A percentile compares a stretch with the other conserved stretches of the same genome.
Evolutionary conservation across 2,329 filamentous ascomycete genomes (phyloP).

Genomic region (Diaporthe ilicicola): DNA sequence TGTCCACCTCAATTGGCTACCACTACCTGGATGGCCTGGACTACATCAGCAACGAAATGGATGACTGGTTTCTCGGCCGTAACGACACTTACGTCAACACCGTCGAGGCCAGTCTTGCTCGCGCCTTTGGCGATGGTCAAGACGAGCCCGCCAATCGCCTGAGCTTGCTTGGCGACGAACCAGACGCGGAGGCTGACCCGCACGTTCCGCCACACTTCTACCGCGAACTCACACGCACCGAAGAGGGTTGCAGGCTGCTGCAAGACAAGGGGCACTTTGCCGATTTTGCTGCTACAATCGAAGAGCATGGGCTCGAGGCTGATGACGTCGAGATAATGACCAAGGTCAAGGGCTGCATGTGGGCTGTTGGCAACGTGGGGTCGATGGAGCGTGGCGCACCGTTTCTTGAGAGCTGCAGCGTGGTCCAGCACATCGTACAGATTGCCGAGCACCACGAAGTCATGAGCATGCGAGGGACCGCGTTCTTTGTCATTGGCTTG

Average conservation of each 20-base stretch:
- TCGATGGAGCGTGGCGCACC: conserved; percentile 97
- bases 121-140: conserved; percentile 77
- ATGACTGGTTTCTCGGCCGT: conserved; percentile 97
- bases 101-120: conserved; percentile 93
- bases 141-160: conserved; percentile 66
- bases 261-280: conserved; percentile 95
- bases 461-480: conserved; percentile 92
- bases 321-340: conserved; percentile 86
- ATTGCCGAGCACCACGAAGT: conserved; percentile 91
- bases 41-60: conserved; percentile 99
- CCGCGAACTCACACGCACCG: conserved; percentile 89
- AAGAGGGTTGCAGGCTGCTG: conserved; percentile 89
- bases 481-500: conserved; percentile 93
- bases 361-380: conserved; percentile 97
- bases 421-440: conserved; percentile 84
- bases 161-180: conserved; percentile 66
- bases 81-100: conserved; percentile 96
- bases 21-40: conserved; percentile 96
- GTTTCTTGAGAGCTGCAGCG: conserved; percentile 89
- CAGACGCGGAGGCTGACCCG: conserved; percentile 62
- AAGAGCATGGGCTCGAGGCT: conserved; percentile 84
- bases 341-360: conserved; percentile 96
- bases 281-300: conserved; percentile 89
- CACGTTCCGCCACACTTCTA: conserved; percentile 98
- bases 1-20: conserved; percentile 96